These are phyloP conservation scores for Chloranthus sessilifolius DNA, from an alignment of 164 flowering plant genomes.

Conservation along the genomic window DNA sequence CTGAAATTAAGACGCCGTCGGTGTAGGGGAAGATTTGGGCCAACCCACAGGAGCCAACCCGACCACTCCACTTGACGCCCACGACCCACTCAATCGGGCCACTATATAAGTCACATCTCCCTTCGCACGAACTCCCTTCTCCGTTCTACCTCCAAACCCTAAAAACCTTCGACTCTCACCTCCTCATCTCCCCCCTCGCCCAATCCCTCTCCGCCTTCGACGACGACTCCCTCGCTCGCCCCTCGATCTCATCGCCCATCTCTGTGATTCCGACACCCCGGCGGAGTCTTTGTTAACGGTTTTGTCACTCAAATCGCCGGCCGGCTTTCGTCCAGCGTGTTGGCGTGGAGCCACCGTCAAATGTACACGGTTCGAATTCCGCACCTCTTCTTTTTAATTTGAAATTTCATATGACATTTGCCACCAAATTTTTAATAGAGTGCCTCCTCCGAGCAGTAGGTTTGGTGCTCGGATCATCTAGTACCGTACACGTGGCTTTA, in stretches of 20 bases:
- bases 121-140: too few species aligned
- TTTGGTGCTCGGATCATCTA: neutral
- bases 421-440: neutral
- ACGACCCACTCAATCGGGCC: too few species aligned
- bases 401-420: neutral
- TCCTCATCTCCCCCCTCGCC: too few species aligned
- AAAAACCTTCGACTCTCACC: too few species aligned
- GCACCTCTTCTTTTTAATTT: neutral
- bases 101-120: too few species aligned
- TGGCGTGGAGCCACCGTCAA: constrained; percentile 66
- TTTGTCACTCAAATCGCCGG: constrained; percentile 47
- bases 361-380: constrained; percentile 37
- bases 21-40: too few species aligned
- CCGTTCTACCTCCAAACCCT: constrained; percentile 36
- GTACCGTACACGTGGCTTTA: neutral
- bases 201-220: too few species aligned
- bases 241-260: constrained; percentile 27
- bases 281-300: constrained; percentile 20
- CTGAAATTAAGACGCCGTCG: too few species aligned
- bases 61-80: too few species aligned
- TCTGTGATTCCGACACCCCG: constrained; percentile 28
- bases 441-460: neutral
- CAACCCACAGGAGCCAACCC: too few species aligned
- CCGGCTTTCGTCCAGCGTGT: constrained; percentile 32
- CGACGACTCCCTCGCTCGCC: too few species aligned